Evolutionary conservation across 2,329 filamentous ascomycete genomes (phyloP), one percentile per base, ranked within the genome.

Genomic region (Sporothrix sp.): DNA sequence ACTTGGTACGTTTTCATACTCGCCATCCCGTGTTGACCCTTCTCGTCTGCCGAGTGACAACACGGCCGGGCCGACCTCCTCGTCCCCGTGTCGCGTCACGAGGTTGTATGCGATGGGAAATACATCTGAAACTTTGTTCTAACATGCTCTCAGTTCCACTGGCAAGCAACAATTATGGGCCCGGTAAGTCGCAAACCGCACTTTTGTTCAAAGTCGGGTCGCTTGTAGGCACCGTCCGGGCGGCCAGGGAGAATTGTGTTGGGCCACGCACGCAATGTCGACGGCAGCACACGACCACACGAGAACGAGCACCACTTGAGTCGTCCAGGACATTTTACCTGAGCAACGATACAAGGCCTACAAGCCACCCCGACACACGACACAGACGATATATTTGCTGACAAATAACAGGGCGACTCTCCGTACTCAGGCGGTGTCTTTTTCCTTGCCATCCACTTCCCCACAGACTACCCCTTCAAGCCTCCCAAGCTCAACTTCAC

Each of bases 401-500:
- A 66, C 71, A 59, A 68, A 58, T 23, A 36, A 36, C n/a, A 94
- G 88, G 79, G 85, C 69, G 93, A 97, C 71, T 96, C 89, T 65
- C 93, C 93, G 69, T 98, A 97, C 78, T 88, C 90, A 46, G 90
- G 91, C 68, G 93, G 93, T 66, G 91, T 98, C 62, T 98, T 98
- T 80, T 98, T 98, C 82, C 81, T 98, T 60, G 84, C 86, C 61
- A 98, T 98, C 67, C 89, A 96, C 74, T 97, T 98, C 79, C 93
- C 93, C 61, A 98, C 93, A 78, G 93, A 98, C 78, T 98, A 98
- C 73, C 93, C 93, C 37, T 98, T 98, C 81, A 98, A 98, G 85
- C 93, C 93, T 57, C 93, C 93, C 62, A 98, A 98, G 82, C 90
- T 98, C 73, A 96, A 96, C 85, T 98, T 98, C 81, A 97, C 89